phyloP scores from a whole-genome alignment of 2,329 filamentous ascomycete genomes.

The Chaetothyriales sp. region DNA sequence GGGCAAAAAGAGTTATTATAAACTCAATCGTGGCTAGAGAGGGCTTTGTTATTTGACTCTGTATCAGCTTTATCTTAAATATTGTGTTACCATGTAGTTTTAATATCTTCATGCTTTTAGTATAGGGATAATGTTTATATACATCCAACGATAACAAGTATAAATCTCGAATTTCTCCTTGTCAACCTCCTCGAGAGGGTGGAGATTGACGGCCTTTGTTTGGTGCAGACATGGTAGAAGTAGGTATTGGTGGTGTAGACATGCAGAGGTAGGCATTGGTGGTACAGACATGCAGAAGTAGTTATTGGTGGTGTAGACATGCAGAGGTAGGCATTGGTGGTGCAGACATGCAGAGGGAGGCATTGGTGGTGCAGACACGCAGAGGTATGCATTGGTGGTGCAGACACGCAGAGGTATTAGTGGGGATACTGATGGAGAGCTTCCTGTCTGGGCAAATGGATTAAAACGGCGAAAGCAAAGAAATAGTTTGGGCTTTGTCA shows the following conservation, averaged over 20 bases:
- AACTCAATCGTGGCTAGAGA: no score
- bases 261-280: neutral
- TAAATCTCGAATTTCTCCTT: slow-evolving; percentile 25
- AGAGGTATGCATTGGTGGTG: neutral
- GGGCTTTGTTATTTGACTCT: no score
- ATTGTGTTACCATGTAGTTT: no score
- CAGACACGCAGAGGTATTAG: neutral
- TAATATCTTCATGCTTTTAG: no score
- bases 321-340: neutral
- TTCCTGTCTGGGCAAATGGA: neutral
- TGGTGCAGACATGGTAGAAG: slow-evolving; percentile 46
- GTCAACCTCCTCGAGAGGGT: slow-evolving; percentile 21
- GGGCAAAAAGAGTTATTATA: no score
- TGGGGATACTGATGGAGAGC: neutral
- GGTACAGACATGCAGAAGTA: neutral
- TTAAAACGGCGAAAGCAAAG: neutral
- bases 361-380: slow-evolving; percentile 19
- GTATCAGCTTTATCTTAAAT: no score
- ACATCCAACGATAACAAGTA: neutral
- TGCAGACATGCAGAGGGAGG: neutral
- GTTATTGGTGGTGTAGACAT: slow-evolving; percentile 19
- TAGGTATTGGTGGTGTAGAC: slow-evolving; percentile 21
- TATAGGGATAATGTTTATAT: no score
- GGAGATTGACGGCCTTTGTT: slow-evolving; percentile 64
- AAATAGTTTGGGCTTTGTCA: no score